A percentile compares a stretch with the other conserved stretches of the same genome.
These are phyloP conservation scores for Neurospora pannonica DNA, from an alignment of 495 filamentous ascomycete genomes.

Conservation along the genomic window DNA sequence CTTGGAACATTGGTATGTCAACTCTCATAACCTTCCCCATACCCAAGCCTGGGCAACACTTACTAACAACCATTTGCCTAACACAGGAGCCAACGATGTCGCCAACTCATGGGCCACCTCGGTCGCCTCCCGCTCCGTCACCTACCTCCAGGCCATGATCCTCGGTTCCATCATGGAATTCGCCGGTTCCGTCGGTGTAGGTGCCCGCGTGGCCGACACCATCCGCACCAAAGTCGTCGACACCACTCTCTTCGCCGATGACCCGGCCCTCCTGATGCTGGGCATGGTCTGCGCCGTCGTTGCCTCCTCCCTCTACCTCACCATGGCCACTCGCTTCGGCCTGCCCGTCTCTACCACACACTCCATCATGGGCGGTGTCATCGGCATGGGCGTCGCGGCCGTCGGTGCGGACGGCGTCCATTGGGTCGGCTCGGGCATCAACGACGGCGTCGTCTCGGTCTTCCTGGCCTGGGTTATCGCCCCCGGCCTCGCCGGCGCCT, in stretches of 20 bases:
- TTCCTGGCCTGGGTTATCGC: slow-evolving; percentile 51
- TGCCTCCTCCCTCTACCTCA: slow-evolving; percentile 51
- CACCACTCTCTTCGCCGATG: slow-evolving; percentile 37
- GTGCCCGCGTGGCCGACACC: slow-evolving; percentile 52
- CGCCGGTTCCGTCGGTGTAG: slow-evolving; percentile 54
- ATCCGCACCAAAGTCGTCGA: slow-evolving; percentile 57
- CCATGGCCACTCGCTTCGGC: slow-evolving; percentile 43
- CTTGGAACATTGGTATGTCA: slow-evolving; percentile 51
- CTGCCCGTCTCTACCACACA: slow-evolving; percentile 57
- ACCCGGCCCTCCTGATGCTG: slow-evolving; percentile 48
- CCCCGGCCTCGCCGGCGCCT: slow-evolving; percentile 44
- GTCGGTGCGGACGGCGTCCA: slow-evolving; percentile 34
- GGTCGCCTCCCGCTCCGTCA: slow-evolving; percentile 57
- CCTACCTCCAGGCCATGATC: slow-evolving; percentile 57
- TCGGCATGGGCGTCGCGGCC: slow-evolving; percentile 55
- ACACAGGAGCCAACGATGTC: slow-evolving; percentile 60
- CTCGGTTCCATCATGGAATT: slow-evolving; percentile 58
- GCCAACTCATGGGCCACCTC: slow-evolving; percentile 67
- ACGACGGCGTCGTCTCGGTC: slow-evolving; percentile 36
- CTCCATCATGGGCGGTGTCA: slow-evolving; percentile 51
- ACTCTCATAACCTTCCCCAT: background rate
- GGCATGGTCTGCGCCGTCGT: slow-evolving; percentile 54
- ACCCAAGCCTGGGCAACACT: background rate
- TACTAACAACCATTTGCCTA: background rate
- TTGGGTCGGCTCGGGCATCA: slow-evolving; percentile 45